These are phyloP conservation scores for Sanguinoderma infundibulare DNA, from an alignment of 1,284 basidiomycete species.

Conservation along the genomic window DNA sequence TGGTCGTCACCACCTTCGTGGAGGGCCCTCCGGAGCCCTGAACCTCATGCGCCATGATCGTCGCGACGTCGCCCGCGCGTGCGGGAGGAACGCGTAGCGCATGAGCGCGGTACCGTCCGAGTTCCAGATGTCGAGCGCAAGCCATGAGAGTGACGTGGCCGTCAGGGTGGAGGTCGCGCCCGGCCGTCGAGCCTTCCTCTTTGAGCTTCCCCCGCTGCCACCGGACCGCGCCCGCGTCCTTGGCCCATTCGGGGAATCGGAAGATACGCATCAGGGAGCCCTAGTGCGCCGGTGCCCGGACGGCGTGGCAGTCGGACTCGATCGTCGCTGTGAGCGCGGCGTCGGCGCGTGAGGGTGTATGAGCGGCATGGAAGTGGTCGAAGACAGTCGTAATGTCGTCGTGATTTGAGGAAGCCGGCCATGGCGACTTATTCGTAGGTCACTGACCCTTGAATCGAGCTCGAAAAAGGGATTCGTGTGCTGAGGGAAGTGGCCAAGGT, in stretches of 20 bases:
- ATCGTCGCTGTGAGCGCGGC: conserved; percentile 33
- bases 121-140: too few relatives aligned
- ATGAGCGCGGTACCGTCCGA: too few relatives aligned
- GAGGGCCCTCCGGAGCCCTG: conserved; percentile 11
- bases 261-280: conserved; percentile 30
- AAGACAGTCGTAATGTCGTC: conserved; percentile 38
- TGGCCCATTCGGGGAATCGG: conserved; percentile 32
- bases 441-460: conserved; percentile 31
- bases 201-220: conserved; percentile 37
- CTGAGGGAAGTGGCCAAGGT: too few relatives aligned
- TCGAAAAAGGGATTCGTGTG: too few relatives aligned
- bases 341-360: conserved; percentile 33
- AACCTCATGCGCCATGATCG: too few relatives aligned
- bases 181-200: too few relatives aligned
- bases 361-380: conserved; percentile 39
- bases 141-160: too few relatives aligned
- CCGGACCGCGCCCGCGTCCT: conserved; percentile 30
- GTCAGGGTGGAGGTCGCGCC: too few relatives aligned
- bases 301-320: conserved; percentile 35
- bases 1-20: conserved; percentile 8
- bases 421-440: conserved; percentile 36
- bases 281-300: conserved; percentile 35
- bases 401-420: conserved; percentile 38
- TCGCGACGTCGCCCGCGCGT: too few relatives aligned
- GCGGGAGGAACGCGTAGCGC: too few relatives aligned